Evolutionary conservation across 2,329 filamentous ascomycete genomes (phyloP).

Genomic region (Pseudocercospora fijiensis): DNA sequence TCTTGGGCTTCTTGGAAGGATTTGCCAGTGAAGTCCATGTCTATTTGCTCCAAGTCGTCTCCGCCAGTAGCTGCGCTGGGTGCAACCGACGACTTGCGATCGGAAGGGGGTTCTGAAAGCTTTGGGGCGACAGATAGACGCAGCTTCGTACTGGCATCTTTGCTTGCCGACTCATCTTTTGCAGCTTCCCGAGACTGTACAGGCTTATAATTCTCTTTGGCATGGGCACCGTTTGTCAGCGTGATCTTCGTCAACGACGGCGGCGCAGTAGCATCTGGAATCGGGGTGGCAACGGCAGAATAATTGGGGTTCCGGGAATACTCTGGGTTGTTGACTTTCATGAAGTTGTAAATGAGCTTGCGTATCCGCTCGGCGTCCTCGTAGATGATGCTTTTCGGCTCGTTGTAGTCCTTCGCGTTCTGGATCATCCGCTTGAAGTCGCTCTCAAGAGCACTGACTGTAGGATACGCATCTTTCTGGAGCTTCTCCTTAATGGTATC

Average conservation of each 20-base stretch:
- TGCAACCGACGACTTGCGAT: slow-evolving; percentile 34
- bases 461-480: slow-evolving; percentile 65
- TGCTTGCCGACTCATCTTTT: slow-evolving; percentile 28
- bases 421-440: slow-evolving; percentile 85
- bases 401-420: slow-evolving; percentile 83
- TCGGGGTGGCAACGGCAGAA: slow-evolving; percentile 69
- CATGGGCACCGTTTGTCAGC: slow-evolving; percentile 17
- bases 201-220: slow-evolving; percentile 20
- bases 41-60: slow-evolving; percentile 24
- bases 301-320: slow-evolving; percentile 69
- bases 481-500: slow-evolving; percentile 74
- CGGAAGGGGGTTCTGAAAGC: slow-evolving; percentile 32
- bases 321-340: slow-evolving; percentile 82
- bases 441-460: slow-evolving; percentile 72
- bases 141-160: slow-evolving; percentile 23
- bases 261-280: slow-evolving; percentile 53
- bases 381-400: slow-evolving; percentile 68
- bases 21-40: slow-evolving; percentile 64
- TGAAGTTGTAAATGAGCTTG: slow-evolving; percentile 82
- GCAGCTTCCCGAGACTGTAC: slow-evolving; percentile 21
- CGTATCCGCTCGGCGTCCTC: slow-evolving; percentile 84
- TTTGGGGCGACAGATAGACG: slow-evolving; percentile 25
- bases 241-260: slow-evolving; percentile 32
- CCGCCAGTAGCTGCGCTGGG: slow-evolving; percentile 29
- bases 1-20: slow-evolving; percentile 83